These are phyloP conservation scores for Fraxinus quadrangulata DNA, from an alignment of 257 asterid species.

Conservation along the genomic window DNA sequence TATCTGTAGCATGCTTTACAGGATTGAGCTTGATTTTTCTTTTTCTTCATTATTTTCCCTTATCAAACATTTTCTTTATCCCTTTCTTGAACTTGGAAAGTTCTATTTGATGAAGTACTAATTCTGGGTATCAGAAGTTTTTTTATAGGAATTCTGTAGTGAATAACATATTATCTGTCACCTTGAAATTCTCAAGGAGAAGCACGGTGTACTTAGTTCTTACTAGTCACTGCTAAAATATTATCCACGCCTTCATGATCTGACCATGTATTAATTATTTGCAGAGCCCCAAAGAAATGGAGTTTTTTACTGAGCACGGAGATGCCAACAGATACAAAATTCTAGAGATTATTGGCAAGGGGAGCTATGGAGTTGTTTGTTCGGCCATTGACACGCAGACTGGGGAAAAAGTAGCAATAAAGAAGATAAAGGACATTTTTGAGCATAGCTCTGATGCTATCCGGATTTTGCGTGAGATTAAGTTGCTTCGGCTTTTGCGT, in stretches of 20 bases:
- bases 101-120: not conserved
- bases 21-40: not conserved
- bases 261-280: not conserved
- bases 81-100: not conserved
- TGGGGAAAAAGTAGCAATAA: slow-evolving; percentile 4
- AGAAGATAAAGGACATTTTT: slow-evolving; percentile 6
- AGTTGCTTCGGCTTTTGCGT: slow-evolving; percentile 13
- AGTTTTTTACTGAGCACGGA: not conserved
- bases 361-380: slow-evolving; percentile 19
- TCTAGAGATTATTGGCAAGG: slow-evolving; percentile 13
- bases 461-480: slow-evolving; percentile 10
- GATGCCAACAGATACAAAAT: slow-evolving; percentile 18
- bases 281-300: slow-evolving; percentile 11
- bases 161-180: not conserved
- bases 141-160: not conserved
- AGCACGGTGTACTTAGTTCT: not conserved
- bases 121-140: not conserved
- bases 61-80: not conserved
- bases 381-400: slow-evolving; percentile 4
- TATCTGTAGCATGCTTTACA: not conserved
- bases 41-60: not conserved
- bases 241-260: not conserved
- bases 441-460: slow-evolving; percentile 10
- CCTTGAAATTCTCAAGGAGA: not conserved
- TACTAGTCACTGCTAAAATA: not conserved